These are phyloP conservation scores for Fragaria nilgerrensis DNA, from an alignment of 306 rosid species.

Conservation along the genomic window DNA sequence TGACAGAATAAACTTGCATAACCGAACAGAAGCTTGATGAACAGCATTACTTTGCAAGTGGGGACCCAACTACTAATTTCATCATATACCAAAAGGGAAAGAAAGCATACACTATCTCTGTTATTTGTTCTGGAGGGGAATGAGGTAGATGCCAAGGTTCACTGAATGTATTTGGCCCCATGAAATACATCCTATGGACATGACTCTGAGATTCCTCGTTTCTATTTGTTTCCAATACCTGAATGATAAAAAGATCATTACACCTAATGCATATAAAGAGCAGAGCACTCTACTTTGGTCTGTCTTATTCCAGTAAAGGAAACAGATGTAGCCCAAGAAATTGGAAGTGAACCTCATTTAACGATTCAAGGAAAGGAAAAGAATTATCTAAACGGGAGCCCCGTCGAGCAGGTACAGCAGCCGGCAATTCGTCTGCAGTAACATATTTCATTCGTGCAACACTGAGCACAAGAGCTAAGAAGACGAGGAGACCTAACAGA, in stretches of 20 bases:
- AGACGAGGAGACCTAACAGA: slow-evolving; percentile 66
- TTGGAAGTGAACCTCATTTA: slow-evolving; percentile 73
- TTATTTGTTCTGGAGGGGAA: slow-evolving; percentile 51
- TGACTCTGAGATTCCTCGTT: slow-evolving; percentile 47
- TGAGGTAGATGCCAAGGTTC: slow-evolving; percentile 54
- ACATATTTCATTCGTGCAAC: slow-evolving; percentile 87
- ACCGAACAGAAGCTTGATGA: neutral
- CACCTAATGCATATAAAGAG: slow-evolving; percentile 13
- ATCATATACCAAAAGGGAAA: slow-evolving; percentile 6
- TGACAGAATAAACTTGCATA: neutral
- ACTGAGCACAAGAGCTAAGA: slow-evolving; percentile 83
- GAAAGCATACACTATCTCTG: slow-evolving; percentile 44
- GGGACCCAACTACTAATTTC: slow-evolving; percentile 2
- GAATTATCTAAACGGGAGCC: slow-evolving; percentile 75
- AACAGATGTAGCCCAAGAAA: slow-evolving; percentile 21
- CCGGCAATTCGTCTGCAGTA: slow-evolving; percentile 66
- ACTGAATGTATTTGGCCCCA: slow-evolving; percentile 51
- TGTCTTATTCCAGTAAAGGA: neutral
- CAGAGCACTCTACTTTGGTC: slow-evolving; percentile 16
- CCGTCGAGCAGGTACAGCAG: slow-evolving; percentile 61
- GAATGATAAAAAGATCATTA: slow-evolving; percentile 34
- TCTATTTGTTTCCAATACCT: slow-evolving; percentile 63
- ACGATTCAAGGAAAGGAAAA: slow-evolving; percentile 91
- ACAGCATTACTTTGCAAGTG: neutral
- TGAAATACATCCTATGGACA: slow-evolving; percentile 53